Conservation (phyloP, 164 flowering plant species). For the Chimonanthus salicifolius region DNA sequence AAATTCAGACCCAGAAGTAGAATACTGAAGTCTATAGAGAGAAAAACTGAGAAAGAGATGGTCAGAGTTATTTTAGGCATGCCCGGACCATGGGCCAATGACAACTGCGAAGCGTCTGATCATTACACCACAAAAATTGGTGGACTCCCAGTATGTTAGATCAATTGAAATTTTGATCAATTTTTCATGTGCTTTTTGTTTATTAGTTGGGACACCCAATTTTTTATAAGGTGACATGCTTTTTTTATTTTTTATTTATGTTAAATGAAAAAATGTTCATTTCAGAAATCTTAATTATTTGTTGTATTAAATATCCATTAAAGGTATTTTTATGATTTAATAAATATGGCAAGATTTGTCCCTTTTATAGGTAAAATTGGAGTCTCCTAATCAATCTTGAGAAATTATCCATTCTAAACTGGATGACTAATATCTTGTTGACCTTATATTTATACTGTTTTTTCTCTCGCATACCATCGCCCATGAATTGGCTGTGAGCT, state of each 20-base stretch:
- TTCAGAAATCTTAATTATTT: not conserved
- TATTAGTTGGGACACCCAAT: not conserved
- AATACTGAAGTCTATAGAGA: not conserved
- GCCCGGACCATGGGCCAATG: conserved; percentile 89
- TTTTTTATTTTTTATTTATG: not conserved
- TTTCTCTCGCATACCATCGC: too few species aligned
- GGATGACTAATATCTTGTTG: too few species aligned
- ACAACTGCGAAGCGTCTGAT: conserved; percentile 60
- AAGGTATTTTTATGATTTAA: too few species aligned
- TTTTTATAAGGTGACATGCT: not conserved
- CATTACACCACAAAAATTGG: conserved; percentile 85
- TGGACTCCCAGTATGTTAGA: conserved; percentile 64
- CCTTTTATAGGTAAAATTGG: too few species aligned
- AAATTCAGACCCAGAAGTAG: not conserved
- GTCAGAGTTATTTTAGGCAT: conserved; percentile 58
- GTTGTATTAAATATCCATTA: too few species aligned
- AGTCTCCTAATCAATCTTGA: too few species aligned
- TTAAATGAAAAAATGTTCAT: not conserved
- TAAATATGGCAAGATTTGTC: too few species aligned
- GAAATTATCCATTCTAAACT: too few species aligned
- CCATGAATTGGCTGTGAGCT: too few species aligned
- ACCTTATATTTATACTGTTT: too few species aligned
- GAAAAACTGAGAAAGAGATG: conserved; percentile 25
- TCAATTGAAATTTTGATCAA: not conserved
- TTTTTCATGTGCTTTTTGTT: not conserved